These are phyloP conservation scores for Trametes pubescens DNA, from an alignment of 1,284 basidiomycete species.

Conservation along the genomic window DNA sequence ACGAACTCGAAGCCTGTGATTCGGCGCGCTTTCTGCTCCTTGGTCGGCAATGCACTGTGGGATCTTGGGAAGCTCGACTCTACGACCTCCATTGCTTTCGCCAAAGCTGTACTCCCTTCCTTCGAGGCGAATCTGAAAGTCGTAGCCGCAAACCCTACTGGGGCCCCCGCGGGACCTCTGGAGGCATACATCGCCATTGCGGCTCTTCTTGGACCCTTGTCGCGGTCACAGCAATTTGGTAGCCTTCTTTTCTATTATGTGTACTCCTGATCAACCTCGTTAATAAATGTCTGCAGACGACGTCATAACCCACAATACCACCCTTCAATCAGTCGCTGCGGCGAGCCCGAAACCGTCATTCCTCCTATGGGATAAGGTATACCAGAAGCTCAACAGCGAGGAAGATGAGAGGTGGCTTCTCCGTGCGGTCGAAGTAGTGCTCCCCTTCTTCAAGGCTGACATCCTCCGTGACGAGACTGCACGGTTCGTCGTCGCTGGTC, in stretches of 20 bases:
- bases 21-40: constrained; percentile 47
- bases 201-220: constrained; percentile 70
- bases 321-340: constrained; percentile 53
- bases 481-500: constrained; percentile 52
- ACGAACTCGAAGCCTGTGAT: constrained; percentile 52
- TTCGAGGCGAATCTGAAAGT: constrained; percentile 79
- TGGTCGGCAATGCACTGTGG: constrained; percentile 49
- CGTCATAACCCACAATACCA: constrained; percentile 49
- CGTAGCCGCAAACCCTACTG: constrained; percentile 65
- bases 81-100: constrained; percentile 55
- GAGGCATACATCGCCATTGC: constrained; percentile 87
- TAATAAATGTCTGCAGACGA: constrained; percentile 43
- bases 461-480: constrained; percentile 63
- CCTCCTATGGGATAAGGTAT: constrained; percentile 87
- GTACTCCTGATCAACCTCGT: constrained; percentile 18
- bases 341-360: constrained; percentile 80
- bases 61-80: constrained; percentile 45
- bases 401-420: constrained; percentile 85
- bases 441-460: constrained; percentile 60
- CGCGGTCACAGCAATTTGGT: constrained; percentile 61
- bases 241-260: constrained; percentile 36
- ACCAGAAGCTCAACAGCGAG: constrained; percentile 69
- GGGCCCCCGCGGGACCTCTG: constrained; percentile 67
- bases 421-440: constrained; percentile 65
- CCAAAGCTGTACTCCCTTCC: constrained; percentile 61